Percentiles rank a stretch among this genome's conserved stretches.
Evolutionary conservation across 2,329 filamentous ascomycete species (phyloP).

Genomic region (Cercospora janseana): DNA sequence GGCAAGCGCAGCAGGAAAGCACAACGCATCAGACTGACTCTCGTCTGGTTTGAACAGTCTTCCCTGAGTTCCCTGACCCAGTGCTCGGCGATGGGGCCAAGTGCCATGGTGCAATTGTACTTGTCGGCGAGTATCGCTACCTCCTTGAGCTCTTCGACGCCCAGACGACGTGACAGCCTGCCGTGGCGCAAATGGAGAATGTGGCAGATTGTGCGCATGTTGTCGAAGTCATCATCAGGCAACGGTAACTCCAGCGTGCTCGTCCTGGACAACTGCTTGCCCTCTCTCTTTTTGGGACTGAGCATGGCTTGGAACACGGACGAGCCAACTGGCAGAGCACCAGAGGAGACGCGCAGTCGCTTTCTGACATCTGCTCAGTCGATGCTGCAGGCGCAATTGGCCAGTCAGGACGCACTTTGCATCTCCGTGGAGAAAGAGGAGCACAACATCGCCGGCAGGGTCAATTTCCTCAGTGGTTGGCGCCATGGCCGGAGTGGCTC

Average conservation of each 20-base stretch:
- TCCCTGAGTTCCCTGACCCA: not conserved
- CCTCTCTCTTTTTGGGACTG: slow-evolving; percentile 12
- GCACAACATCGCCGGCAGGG: slow-evolving; percentile 39
- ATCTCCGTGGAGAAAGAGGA: not conserved
- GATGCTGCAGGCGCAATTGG: no score
- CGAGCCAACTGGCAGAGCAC: slow-evolving; percentile 16
- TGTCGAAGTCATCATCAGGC: slow-evolving; percentile 11
- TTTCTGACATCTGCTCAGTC: no score
- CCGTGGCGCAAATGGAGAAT: not conserved
- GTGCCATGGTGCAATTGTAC: not conserved
- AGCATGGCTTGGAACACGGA: slow-evolving; percentile 16
- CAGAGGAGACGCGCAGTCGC: slow-evolving; percentile 11
- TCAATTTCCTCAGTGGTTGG: slow-evolving; percentile 28
- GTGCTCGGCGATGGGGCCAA: not conserved
- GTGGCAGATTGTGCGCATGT: slow-evolving; percentile 13
- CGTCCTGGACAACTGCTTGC: not conserved
- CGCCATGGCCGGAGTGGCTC: not conserved
- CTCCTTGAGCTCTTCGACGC: not conserved
- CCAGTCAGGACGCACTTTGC: not conserved
- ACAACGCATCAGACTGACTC: not conserved
- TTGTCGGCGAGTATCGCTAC: not conserved
- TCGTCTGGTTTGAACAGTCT: not conserved
- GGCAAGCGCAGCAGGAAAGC: not conserved
- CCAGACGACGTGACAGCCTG: not conserved
- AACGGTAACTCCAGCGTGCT: slow-evolving; percentile 1